Evolutionary conservation across 768 basidiomycete species (phyloP).

Genomic region (Mycena kentingensis): DNA sequence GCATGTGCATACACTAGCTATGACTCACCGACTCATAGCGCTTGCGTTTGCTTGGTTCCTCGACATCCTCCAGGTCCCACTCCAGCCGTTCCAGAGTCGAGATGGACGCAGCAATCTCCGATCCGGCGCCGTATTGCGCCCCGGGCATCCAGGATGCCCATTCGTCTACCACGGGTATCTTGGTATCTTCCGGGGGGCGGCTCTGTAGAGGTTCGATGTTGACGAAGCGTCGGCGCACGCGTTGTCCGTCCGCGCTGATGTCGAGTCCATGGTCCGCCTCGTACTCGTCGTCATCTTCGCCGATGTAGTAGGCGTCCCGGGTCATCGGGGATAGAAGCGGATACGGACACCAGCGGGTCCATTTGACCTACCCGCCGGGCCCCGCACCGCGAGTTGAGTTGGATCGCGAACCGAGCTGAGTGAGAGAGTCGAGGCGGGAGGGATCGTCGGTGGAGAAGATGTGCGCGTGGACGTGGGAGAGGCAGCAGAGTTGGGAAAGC

Average conservation of each 20-base stretch:
- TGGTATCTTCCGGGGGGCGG: no score
- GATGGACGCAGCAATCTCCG: background rate
- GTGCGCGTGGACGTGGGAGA: no score
- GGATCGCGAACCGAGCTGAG: no score
- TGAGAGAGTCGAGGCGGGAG: no score
- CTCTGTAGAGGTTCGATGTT: background rate
- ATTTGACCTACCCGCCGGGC: no score
- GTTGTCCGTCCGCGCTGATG: background rate
- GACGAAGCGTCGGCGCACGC: background rate
- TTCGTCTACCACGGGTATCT: background rate
- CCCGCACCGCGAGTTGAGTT: no score
- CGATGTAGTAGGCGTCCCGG: background rate
- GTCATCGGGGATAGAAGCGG: no score
- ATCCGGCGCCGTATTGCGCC: background rate
- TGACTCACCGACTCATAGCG: background rate
- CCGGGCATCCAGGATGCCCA: background rate
- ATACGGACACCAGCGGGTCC: no score
- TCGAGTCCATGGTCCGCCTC: background rate
- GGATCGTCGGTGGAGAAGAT: no score
- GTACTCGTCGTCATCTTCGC: background rate
- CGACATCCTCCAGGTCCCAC: background rate
- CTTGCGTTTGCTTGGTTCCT: background rate
- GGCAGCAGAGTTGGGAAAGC: no score
- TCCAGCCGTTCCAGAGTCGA: background rate
- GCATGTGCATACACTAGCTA: background rate